phyloP scores from a whole-genome alignment of 441 rosid species.

The Hura crepitans region DNA sequence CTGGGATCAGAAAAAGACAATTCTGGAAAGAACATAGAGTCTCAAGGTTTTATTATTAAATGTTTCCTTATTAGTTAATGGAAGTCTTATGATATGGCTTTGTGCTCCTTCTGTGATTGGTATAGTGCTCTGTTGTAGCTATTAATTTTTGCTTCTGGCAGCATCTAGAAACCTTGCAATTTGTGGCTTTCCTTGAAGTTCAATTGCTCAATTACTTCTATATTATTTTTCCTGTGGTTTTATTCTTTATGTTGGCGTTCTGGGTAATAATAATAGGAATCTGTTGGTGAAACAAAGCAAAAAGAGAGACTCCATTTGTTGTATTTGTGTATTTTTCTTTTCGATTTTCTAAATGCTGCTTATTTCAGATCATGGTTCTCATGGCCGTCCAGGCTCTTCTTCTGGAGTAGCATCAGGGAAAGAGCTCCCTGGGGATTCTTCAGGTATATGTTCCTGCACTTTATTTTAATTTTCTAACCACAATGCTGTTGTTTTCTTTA shows the following conservation, averaged over 20 bases:
- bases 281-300: not conserved
- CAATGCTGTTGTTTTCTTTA: not conserved
- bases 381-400: conserved; percentile 55
- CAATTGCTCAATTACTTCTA: not conserved
- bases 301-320: not conserved
- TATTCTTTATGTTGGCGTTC: not conserved
- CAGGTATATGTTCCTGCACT: conserved; percentile 39
- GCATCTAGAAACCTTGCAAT: not conserved
- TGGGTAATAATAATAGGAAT: not conserved
- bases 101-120: conserved; percentile 9
- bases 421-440: conserved; percentile 42
- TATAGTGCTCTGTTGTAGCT: not conserved
- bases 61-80: conserved; percentile 10
- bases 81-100: conserved; percentile 17
- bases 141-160: not conserved
- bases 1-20: conserved; percentile 79
- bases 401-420: conserved; percentile 37
- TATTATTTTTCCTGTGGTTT: not conserved
- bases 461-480: not conserved
- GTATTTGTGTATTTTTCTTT: not conserved
- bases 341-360: conserved; percentile 20
- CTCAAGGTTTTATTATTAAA: conserved; percentile 52
- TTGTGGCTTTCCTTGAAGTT: not conserved
- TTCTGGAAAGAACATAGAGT: conserved; percentile 45
- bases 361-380: conserved; percentile 53